Percentiles rank a stretch among this genome's conserved stretches.
These are phyloP conservation scores for Sporothrix sp. DNA, from an alignment of 2,329 filamentous ascomycete species.

Conservation along the genomic window DNA sequence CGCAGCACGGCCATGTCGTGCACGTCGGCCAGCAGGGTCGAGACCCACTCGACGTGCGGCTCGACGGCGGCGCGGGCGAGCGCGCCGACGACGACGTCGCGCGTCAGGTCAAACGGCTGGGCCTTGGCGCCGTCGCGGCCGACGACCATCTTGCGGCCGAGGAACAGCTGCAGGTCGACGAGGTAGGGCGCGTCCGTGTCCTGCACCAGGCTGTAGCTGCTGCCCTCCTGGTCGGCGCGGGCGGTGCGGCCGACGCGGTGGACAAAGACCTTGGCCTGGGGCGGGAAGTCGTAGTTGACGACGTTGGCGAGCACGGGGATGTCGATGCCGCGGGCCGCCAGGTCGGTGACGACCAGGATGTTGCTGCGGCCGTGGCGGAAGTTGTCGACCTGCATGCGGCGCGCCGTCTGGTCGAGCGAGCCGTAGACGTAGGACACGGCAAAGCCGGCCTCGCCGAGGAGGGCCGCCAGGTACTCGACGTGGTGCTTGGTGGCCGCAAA, in stretches of 20 bases:
- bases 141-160: slow-evolving; percentile 72
- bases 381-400: slow-evolving; percentile 83
- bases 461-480: slow-evolving; percentile 77
- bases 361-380: slow-evolving; percentile 79
- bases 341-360: slow-evolving; percentile 90
- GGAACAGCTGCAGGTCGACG: slow-evolving; percentile 85
- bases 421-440: slow-evolving; percentile 92
- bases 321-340: slow-evolving; percentile 94
- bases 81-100: slow-evolving; percentile 75
- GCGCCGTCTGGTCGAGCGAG: slow-evolving; percentile 84
- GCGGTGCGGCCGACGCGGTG: slow-evolving; percentile 94
- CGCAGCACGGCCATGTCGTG: slow-evolving; percentile 63
- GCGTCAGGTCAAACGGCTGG: slow-evolving; percentile 53
- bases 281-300: slow-evolving; percentile 97
- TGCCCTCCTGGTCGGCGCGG: slow-evolving; percentile 82
- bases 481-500: slow-evolving; percentile 96
- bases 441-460: slow-evolving; percentile 77
- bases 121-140: slow-evolving; percentile 55
- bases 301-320: slow-evolving; percentile 93
- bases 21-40: slow-evolving; percentile 65
- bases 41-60: slow-evolving; percentile 69
- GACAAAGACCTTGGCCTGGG: slow-evolving; percentile 92
- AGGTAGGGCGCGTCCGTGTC: slow-evolving; percentile 86
- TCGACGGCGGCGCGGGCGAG: slow-evolving; percentile 66
- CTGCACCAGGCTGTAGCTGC: slow-evolving; percentile 88